Base-by-base conservation (phyloP, 495 filamentous ascomycete genomes). In the Penicillium parvum region DNA sequence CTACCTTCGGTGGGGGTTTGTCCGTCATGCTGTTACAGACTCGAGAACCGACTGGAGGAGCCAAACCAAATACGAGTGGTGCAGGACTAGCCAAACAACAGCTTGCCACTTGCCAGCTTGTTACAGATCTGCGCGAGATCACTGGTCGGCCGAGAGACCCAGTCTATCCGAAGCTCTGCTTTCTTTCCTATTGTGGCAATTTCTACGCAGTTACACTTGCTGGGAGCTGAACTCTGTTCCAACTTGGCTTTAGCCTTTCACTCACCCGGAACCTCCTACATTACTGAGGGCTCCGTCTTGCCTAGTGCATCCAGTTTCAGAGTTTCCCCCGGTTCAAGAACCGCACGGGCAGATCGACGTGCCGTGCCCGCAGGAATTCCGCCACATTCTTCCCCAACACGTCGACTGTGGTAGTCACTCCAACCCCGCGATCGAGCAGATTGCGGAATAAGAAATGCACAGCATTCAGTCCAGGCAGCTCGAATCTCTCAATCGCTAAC, bases 381-480 rank as follows among this genome's bases (percentile, higher is more conserved):
- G 72, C 75, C 15, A 78, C 69, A 41, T 78, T 77, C 58, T 81
- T 81, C 1, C 74, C 76, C 40, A 81, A 50, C 32, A 74, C 69
- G 40, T 81, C 76, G 22, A 73, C 63, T 1, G 63, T 72, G 11
- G 64, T 69, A 0, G 70, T 73, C 28, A 68, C 70, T 11, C 63
- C 69, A 1, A 78, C 75, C 4, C 77, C 78, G 7, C 76, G 64
- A 26, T 77, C 77, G 17, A 82, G 53, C 19, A 73, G 45, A 39
- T 78, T 74, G 35, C 72, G 68, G 27, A 81, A 69, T 16, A 80
- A 55, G 59, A 78, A 80, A 53, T 80, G 76, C 19, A 80, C 75
- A 0, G 63, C 65, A 15, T 56, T 53, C 7, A 70, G 49, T 20
- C 60, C 55, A 1, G 61, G 57, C 9, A 70, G 41, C 68, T 80